Evolutionary conservation across 805 yeast species (phyloP).

Genomic region (Lachancea nothofagi): DNA sequence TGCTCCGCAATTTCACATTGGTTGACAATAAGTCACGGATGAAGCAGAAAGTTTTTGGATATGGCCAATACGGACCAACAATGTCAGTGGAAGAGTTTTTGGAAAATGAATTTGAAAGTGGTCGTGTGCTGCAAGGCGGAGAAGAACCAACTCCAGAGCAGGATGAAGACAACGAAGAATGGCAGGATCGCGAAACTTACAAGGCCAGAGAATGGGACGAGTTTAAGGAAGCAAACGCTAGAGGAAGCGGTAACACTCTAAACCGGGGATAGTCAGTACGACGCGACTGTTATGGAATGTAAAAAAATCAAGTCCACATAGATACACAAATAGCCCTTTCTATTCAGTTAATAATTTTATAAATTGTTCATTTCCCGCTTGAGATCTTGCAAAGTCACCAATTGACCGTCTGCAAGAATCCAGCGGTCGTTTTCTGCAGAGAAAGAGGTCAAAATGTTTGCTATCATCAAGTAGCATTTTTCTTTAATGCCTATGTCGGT

Average conservation of each 20-base stretch:
- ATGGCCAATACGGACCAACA: constrained; percentile 89
- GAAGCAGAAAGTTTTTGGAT: constrained; percentile 68
- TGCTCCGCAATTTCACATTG: constrained; percentile 78
- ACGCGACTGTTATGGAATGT: not conserved
- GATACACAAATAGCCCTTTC: too few species aligned
- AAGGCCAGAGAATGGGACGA: constrained; percentile 89
- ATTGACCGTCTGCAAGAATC: constrained; percentile 13
- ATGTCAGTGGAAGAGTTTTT: constrained; percentile 91
- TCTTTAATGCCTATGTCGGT: constrained; percentile 12
- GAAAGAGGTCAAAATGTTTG: constrained; percentile 27
- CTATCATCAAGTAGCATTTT: constrained; percentile 23
- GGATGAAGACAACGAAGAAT: constrained; percentile 56
- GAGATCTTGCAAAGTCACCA: constrained; percentile 27
- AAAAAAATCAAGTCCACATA: not conserved
- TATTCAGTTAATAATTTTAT: not conserved
- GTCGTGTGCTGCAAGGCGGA: constrained; percentile 63
- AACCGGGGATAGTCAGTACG: constrained; percentile 43
- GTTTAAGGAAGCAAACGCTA: constrained; percentile 77
- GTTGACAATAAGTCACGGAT: constrained; percentile 53
- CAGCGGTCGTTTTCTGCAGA: constrained; percentile 25
- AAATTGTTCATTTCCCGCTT: constrained; percentile 15
- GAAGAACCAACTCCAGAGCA: constrained; percentile 30
- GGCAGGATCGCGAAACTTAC: constrained; percentile 60
- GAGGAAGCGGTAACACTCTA: constrained; percentile 86
- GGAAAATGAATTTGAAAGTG: constrained; percentile 78